These are phyloP conservation scores for Coprinopsis marcescibilis DNA, from an alignment of 768 basidiomycete genomes.

Conservation along the genomic window DNA sequence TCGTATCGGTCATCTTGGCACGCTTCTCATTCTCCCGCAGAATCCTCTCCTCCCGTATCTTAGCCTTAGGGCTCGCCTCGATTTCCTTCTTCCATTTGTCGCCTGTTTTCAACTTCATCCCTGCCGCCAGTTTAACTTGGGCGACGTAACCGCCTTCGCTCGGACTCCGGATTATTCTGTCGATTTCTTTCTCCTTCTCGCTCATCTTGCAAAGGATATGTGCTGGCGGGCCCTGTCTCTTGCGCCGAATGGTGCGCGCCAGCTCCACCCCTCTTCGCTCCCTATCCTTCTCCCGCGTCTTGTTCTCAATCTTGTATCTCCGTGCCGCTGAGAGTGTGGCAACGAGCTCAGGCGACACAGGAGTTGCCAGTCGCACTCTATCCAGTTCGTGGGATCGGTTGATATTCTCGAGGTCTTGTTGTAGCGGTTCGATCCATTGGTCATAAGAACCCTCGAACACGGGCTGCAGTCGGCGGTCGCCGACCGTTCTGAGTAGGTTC, in stretches of 20 bases:
- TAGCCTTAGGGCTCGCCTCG: conserved; percentile 8
- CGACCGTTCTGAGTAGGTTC: conserved; percentile 4
- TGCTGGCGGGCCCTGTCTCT: conserved; percentile 56
- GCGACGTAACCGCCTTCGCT: conserved; percentile 71
- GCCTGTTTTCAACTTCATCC: conserved; percentile 41
- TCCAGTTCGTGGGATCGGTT: conserved; percentile 33
- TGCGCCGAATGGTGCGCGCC: conserved; percentile 38
- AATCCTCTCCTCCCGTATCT: neutral
- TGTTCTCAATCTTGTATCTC: conserved; percentile 55
- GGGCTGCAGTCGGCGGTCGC: neutral
- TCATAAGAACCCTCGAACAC: conserved; percentile 31
- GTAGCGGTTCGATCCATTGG: conserved; percentile 37
- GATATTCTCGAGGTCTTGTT: conserved; percentile 25
- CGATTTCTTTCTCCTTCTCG: conserved; percentile 37
- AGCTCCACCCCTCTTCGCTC: conserved; percentile 63
- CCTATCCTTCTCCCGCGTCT: conserved; percentile 53
- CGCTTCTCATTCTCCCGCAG: conserved; percentile 1
- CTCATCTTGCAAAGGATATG: conserved; percentile 52
- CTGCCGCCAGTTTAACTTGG: conserved; percentile 50
- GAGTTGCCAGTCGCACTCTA: conserved; percentile 31
- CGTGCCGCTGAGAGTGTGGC: conserved; percentile 49
- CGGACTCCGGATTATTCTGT: conserved; percentile 45
- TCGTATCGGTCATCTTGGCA: neutral
- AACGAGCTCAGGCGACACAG: conserved; percentile 45
- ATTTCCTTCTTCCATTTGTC: conserved; percentile 31